phyloP scores from a whole-genome alignment of 2,329 filamentous ascomycete genomes.

The Penicillium capsulatum region DNA sequence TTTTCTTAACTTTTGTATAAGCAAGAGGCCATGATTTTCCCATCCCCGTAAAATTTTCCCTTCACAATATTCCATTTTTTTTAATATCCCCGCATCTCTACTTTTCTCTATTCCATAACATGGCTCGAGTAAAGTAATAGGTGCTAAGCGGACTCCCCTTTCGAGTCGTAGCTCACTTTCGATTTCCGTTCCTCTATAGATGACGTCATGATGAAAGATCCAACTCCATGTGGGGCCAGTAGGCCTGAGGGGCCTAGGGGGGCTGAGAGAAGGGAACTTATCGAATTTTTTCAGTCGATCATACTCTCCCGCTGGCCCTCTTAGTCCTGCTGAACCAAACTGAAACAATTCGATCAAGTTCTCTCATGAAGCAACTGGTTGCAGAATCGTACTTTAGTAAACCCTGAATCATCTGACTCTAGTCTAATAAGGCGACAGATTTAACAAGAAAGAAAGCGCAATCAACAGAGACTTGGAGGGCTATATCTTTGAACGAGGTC shows the following conservation, averaged over 20 bases:
- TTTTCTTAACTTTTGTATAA: too few relatives aligned
- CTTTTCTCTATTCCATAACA: not conserved
- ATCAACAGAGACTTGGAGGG: too few relatives aligned
- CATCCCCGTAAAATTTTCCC: not conserved
- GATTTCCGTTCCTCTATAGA: not conserved
- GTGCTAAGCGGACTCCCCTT: not conserved
- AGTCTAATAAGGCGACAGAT: too few relatives aligned
- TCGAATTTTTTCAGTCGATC: not conserved
- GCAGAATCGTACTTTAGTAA: too few relatives aligned
- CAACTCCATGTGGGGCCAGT: not conserved
- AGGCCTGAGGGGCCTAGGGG: not conserved
- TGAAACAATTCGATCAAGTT: not conserved
- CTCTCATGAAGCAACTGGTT: too few relatives aligned
- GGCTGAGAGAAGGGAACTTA: not conserved
- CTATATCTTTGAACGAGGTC: too few relatives aligned
- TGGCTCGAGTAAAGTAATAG: not conserved
- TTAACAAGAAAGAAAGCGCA: too few relatives aligned
- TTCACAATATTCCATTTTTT: not conserved
- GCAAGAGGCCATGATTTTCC: too few relatives aligned
- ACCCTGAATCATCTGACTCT: too few relatives aligned
- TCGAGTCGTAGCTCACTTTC: not conserved
- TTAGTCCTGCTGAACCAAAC: not conserved
- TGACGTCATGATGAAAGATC: not conserved
- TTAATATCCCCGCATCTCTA: not conserved
- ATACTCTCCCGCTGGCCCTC: not conserved